Percentiles rank a stretch among this genome's conserved stretches.
These are phyloP conservation scores for Picea glauca DNA, from an alignment of 75 land plant genomes.

Conservation along the genomic window DNA sequence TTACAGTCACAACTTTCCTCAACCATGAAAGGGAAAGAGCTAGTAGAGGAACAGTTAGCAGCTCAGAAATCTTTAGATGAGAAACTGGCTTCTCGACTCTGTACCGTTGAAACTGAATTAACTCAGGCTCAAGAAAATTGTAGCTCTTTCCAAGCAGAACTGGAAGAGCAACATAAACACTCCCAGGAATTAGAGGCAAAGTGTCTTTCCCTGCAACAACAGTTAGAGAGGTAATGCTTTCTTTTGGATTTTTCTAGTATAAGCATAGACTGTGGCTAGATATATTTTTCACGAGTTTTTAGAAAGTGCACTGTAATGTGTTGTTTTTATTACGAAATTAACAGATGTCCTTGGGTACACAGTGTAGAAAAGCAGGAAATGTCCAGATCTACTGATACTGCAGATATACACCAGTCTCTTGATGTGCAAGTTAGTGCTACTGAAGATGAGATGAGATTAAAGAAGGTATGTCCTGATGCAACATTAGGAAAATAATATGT, in stretches of 20 bases:
- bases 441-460: background rate
- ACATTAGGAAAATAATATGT: no score
- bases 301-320: background rate
- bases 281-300: background rate
- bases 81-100: constrained; percentile 40
- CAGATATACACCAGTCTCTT: background rate
- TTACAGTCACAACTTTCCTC: constrained; percentile 26
- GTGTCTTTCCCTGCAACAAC: constrained; percentile 61
- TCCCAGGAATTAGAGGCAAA: constrained; percentile 58
- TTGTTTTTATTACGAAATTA: background rate
- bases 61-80: constrained; percentile 31
- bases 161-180: constrained; percentile 51
- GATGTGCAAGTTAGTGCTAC: background rate
- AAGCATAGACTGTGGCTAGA: background rate
- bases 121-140: constrained; percentile 47
- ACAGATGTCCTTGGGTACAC: no score
- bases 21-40: constrained; percentile 27
- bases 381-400: background rate
- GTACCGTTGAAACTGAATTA: constrained; percentile 31
- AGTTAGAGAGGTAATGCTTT: constrained; percentile 56
- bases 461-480: background rate
- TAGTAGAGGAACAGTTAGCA: constrained; percentile 31
- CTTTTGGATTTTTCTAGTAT: background rate
- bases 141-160: constrained; percentile 54
- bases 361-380: background rate